Percentiles rank a stretch among this genome's conserved stretches.
These are phyloP conservation scores for Bryopsis sp. DNA, from an alignment of 139 green algal species.

Conservation along the genomic window DNA sequence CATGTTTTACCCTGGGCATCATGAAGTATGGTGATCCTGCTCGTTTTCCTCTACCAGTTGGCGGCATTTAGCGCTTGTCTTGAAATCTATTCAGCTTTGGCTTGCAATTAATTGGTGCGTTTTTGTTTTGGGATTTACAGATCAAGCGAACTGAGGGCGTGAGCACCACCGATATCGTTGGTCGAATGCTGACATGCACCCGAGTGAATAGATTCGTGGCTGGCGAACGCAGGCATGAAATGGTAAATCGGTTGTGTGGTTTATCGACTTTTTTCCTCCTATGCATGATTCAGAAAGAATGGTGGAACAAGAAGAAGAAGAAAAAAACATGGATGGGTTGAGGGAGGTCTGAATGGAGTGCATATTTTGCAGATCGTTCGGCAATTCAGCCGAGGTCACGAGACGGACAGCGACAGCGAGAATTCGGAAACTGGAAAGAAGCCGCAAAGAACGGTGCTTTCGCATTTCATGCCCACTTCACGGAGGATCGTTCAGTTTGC, in stretches of 20 bases:
- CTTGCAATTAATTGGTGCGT: background rate
- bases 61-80: no score
- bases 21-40: no score
- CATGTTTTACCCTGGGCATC: no score
- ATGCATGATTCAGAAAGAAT: no score
- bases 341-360: background rate
- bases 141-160: slow-evolving; percentile 98
- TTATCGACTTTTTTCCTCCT: no score
- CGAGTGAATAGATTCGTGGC: slow-evolving; percentile 47
- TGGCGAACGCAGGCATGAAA: no score
- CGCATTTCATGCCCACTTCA: slow-evolving; percentile 87
- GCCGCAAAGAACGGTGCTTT: slow-evolving; percentile 29
- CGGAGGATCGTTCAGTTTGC: slow-evolving; percentile 87
- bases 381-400: slow-evolving; percentile 6
- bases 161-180: slow-evolving; percentile 97
- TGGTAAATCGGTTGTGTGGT: no score
- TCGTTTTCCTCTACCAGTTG: no score
- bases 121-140: slow-evolving; percentile 26
- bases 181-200: slow-evolving; percentile 88
- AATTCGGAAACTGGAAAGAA: slow-evolving; percentile 25
- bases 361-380: slow-evolving; percentile 3
- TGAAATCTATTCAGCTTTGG: no score
- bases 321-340: background rate
- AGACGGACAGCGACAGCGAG: background rate
- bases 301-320: background rate